A percentile compares a stretch with the other conserved stretches of the same genome.
These are phyloP conservation scores for Elaeis guineensis DNA, from an alignment of 176 grass and related monocot species.

Conservation along the genomic window DNA sequence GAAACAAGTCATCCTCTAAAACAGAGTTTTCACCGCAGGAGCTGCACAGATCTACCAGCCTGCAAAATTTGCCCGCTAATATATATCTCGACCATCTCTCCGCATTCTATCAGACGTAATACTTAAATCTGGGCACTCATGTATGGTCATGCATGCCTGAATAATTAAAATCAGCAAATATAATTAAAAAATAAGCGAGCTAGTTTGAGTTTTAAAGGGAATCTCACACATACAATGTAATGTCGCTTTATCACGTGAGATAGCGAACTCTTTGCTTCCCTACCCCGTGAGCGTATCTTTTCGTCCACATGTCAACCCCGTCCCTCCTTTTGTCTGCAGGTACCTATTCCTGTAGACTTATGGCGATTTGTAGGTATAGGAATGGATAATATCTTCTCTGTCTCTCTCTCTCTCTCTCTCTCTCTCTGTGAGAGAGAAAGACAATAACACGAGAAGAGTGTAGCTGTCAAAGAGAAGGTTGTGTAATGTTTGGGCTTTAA, in stretches of 20 bases:
- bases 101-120: too few relatives aligned
- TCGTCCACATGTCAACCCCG: neutral
- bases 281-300: slow-evolving; percentile 24
- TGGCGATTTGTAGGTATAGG: neutral
- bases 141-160: too few relatives aligned
- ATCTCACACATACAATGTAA: too few relatives aligned
- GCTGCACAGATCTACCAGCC: slow-evolving; percentile 32
- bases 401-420: too few relatives aligned
- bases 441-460: too few relatives aligned
- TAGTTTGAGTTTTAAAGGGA: too few relatives aligned
- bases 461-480: slow-evolving; percentile 3
- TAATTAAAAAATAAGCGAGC: too few relatives aligned
- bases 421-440: too few relatives aligned
- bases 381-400: neutral
- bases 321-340: slow-evolving; percentile 15
- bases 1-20: neutral
- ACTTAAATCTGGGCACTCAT: too few relatives aligned
- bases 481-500: neutral
- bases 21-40: slow-evolving; percentile 25
- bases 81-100: too few relatives aligned
- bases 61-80: neutral
- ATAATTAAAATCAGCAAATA: too few relatives aligned
- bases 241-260: slow-evolving; percentile 39
- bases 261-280: slow-evolving; percentile 24
- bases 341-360: slow-evolving; percentile 8